phyloP scores from a whole-genome alignment of 2,329 filamentous ascomycete genomes.

The Acrocalymma vagum region DNA sequence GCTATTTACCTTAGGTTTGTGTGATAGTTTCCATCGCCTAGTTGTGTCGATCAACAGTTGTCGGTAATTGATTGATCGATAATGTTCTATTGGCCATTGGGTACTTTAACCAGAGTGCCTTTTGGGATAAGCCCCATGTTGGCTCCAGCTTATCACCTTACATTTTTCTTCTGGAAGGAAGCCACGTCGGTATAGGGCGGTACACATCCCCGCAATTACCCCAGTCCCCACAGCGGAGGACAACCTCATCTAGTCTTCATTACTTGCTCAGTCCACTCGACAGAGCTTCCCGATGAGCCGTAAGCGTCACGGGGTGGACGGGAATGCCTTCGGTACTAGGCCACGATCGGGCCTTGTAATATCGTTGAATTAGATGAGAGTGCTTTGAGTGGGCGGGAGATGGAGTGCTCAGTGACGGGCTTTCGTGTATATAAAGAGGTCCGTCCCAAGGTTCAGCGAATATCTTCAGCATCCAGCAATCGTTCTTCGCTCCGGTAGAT shows the following conservation, averaged over 20 bases:
- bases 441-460: constrained; percentile 9
- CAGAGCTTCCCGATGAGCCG: constrained; percentile 45
- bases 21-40: too few relatives aligned
- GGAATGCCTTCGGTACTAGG: constrained; percentile 16
- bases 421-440: constrained; percentile 38
- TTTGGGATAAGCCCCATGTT: constrained; percentile 16
- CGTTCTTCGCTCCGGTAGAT: constrained; percentile 30
- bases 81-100: constrained; percentile 20
- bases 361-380: constrained; percentile 25
- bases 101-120: constrained; percentile 27
- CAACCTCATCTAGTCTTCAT: constrained; percentile 47
- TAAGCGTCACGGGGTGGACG: constrained; percentile 33
- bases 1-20: too few relatives aligned
- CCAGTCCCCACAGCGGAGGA: constrained; percentile 41
- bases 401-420: constrained; percentile 9
- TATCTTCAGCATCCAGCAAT: constrained; percentile 36
- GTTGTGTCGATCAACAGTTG: background rate
- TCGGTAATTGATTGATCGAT: constrained; percentile 6
- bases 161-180: constrained; percentile 33
- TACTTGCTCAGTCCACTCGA: constrained; percentile 27
- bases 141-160: constrained; percentile 22
- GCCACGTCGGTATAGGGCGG: constrained; percentile 25
- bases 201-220: constrained; percentile 42
- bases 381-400: constrained; percentile 18
- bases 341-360: constrained; percentile 22